Percentiles rank a stretch among this genome's conserved stretches.
Evolutionary conservation across 345 rosid species (phyloP).

Genomic region (Microthlaspi erraticum): DNA sequence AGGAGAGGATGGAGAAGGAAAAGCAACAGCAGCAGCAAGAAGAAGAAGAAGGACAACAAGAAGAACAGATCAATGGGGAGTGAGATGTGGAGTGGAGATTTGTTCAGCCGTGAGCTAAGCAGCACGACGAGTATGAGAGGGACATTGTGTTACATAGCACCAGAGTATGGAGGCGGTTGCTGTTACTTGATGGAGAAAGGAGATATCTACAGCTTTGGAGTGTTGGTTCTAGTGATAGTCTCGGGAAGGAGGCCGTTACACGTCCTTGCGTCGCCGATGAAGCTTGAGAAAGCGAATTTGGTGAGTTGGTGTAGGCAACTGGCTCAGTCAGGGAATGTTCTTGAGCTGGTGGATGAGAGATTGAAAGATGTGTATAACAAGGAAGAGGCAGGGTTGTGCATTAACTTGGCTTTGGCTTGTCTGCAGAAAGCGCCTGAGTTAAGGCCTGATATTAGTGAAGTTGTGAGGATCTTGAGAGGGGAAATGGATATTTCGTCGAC

Average conservation of each 20-base stretch:
- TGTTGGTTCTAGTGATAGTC: constrained; percentile 82
- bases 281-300: constrained; percentile 93
- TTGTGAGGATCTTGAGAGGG: constrained; percentile 81
- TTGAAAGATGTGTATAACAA: constrained; percentile 69
- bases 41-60: constrained; percentile 31
- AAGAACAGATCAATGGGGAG: constrained; percentile 60
- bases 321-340: constrained; percentile 79
- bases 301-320: constrained; percentile 96
- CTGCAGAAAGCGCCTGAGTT: constrained; percentile 89
- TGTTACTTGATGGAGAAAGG: constrained; percentile 96
- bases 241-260: constrained; percentile 96
- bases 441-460: constrained; percentile 81
- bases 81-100: constrained; percentile 97
- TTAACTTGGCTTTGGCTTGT: constrained; percentile 84
- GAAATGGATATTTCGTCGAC: constrained; percentile 76
- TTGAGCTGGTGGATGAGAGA: constrained; percentile 89
- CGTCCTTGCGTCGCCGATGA: constrained; percentile 93
- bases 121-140: constrained; percentile 99
- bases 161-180: constrained; percentile 85
- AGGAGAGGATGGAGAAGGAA: constrained; percentile 75
- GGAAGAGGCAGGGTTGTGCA: constrained; percentile 85
- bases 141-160: constrained; percentile 93
- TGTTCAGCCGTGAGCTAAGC: constrained; percentile 90
- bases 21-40: constrained; percentile 50
- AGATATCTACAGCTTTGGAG: constrained; percentile 95